Evolutionary conservation across 1,284 basidiomycete genomes (phyloP).

Genomic region (Cutaneotrichosporon sp.): DNA sequence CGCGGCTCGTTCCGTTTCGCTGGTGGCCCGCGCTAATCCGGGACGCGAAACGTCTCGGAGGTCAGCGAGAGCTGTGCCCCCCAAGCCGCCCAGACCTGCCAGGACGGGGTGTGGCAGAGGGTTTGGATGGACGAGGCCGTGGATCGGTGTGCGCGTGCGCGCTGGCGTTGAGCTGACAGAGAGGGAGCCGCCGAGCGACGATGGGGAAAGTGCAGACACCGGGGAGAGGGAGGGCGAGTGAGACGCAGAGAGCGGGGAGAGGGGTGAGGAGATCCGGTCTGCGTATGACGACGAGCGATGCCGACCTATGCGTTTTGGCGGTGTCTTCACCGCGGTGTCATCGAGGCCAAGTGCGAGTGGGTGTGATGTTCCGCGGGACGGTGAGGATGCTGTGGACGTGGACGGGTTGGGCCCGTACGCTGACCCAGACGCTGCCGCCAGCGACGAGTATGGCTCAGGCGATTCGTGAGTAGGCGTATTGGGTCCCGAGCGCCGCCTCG

Average conservation of each 20-base stretch:
- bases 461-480: neutral
- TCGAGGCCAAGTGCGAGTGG: slow-evolving; percentile 7
- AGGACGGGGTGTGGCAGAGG: neutral
- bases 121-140: neutral
- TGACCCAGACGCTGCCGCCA: neutral
- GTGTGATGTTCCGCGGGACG: slow-evolving; percentile 6
- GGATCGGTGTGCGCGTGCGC: neutral
- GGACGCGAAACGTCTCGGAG: slow-evolving; percentile 31
- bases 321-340: neutral
- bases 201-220: neutral
- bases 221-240: neutral
- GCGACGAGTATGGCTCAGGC: neutral
- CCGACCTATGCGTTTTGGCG: neutral
- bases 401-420: neutral
- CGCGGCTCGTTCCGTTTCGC: slow-evolving; percentile 33
- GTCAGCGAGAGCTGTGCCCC: neutral
- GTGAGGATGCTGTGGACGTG: no score
- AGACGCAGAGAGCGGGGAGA: neutral
- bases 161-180: neutral
- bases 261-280: neutral
- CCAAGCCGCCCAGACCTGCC: neutral
- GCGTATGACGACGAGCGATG: neutral
- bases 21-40: slow-evolving; percentile 34
- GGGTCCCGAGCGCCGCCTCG: neutral
- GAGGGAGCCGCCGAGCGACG: neutral